Evolutionary conservation across 1,284 basidiomycete species (phyloP).

Genomic region (Cutaneotrichosporon sp.): DNA sequence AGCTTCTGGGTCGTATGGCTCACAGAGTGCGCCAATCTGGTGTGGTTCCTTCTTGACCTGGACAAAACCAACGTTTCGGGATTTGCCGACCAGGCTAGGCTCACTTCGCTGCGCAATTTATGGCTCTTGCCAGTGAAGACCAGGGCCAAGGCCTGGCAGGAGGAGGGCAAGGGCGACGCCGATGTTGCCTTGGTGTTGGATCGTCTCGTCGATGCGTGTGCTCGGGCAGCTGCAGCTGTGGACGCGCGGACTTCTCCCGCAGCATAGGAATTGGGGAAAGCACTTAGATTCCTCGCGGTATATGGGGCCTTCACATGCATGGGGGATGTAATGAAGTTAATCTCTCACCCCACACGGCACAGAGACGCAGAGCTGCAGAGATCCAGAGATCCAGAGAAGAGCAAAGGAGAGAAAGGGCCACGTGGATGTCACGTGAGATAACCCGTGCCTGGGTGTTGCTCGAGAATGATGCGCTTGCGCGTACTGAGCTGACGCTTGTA

Average conservation of each 20-base stretch:
- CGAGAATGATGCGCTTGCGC: conserved; percentile 2
- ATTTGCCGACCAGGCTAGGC: not conserved
- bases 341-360: too few relatives aligned
- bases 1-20: conserved; percentile 30
- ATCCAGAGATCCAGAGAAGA: too few relatives aligned
- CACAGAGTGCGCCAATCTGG: conserved; percentile 24
- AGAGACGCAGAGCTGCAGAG: too few relatives aligned
- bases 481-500: too few relatives aligned
- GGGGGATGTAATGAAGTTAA: too few relatives aligned
- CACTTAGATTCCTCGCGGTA: too few relatives aligned
- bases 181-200: conserved; percentile 11
- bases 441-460: not conserved
- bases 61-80: conserved; percentile 15
- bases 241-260: not conserved
- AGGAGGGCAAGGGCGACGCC: not conserved
- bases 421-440: not conserved
- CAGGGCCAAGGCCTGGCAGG: conserved; percentile 9
- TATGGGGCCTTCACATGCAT: too few relatives aligned
- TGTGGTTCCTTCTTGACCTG: conserved; percentile 15
- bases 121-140: not conserved
- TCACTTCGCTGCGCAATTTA: conserved; percentile 3
- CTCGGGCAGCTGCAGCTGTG: conserved; percentile 7
- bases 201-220: conserved; percentile 10
- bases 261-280: too few relatives aligned
- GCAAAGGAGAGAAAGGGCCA: too few relatives aligned